Conservation (phyloP, 768 basidiomycete species). For the Agaricus bisporus region DNA sequence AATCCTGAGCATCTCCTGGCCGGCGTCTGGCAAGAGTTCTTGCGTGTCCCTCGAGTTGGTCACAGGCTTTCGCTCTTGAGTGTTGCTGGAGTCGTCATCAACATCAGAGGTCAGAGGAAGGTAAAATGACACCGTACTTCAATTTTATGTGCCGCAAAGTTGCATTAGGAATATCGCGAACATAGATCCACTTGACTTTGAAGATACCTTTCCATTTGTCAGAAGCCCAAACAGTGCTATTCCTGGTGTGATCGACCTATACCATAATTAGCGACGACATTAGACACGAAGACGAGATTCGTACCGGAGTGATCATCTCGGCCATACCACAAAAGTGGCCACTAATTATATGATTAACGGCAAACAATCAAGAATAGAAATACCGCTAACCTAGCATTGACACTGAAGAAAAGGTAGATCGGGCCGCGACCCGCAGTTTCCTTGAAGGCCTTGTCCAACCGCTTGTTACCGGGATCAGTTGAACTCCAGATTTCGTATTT, state of each 20-base stretch:
- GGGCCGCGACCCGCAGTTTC: slow-evolving; percentile 89
- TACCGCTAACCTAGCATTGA: slow-evolving; percentile 62
- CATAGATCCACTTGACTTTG: slow-evolving; percentile 97
- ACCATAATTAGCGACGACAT: neutral
- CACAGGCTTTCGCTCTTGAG: slow-evolving; percentile 96
- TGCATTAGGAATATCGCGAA: slow-evolving; percentile 90
- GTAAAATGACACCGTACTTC: slow-evolving; percentile 42
- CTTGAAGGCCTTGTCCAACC: slow-evolving; percentile 95
- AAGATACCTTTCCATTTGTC: slow-evolving; percentile 99
- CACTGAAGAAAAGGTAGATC: slow-evolving; percentile 97
- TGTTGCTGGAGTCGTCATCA: slow-evolving; percentile 58
- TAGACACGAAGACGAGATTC: slow-evolving; percentile 15
- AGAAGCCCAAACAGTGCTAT: slow-evolving; percentile 97
- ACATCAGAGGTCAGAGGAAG: neutral
- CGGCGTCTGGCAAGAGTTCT: slow-evolving; percentile 92
- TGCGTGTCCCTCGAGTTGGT: slow-evolving; percentile 98
- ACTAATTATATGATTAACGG: slow-evolving; percentile 27
- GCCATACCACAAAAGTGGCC: slow-evolving; percentile 99
- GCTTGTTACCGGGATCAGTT: slow-evolving; percentile 94
- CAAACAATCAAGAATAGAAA: slow-evolving; percentile 23
- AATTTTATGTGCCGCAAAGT: slow-evolving; percentile 85
- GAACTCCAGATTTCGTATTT: slow-evolving; percentile 99
- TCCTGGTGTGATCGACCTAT: slow-evolving; percentile 87
- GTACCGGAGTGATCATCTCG: slow-evolving; percentile 91
- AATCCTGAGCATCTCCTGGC: slow-evolving; percentile 93